Evolutionary conservation across 1,284 basidiomycete genomes (phyloP).

Genomic region (Pterula multifida): DNA sequence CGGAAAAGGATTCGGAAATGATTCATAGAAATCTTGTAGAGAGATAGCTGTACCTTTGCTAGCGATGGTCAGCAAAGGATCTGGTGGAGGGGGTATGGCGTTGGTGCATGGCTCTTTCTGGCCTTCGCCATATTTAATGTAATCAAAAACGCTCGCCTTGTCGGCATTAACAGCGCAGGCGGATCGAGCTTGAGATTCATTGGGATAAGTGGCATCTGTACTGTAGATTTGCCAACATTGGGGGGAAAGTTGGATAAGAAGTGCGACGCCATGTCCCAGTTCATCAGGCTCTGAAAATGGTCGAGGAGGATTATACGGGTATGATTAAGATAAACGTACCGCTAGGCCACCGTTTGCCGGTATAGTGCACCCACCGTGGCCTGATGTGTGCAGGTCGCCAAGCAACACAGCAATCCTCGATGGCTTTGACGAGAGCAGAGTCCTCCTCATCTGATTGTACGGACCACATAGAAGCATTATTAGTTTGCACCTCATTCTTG

Average conservation of each 20-base stretch:
- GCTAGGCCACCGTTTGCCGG: too few species aligned
- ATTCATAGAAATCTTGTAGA: not conserved
- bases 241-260: not conserved
- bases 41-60: not conserved
- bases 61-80: not conserved
- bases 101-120: not conserved
- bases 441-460: too few species aligned
- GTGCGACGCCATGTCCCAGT: not conserved
- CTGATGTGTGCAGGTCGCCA: not conserved
- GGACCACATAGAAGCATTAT: too few species aligned
- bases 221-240: not conserved
- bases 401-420: not conserved
- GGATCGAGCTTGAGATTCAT: not conserved
- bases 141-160: not conserved
- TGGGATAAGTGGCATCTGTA: not conserved
- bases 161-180: not conserved
- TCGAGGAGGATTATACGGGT: too few species aligned
- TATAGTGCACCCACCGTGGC: not conserved
- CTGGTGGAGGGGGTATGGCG: not conserved
- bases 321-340: too few species aligned
- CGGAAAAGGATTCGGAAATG: not conserved
- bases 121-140: not conserved
- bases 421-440: not conserved
- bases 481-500: too few species aligned
- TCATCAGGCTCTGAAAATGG: too few species aligned